Percentiles rank a stretch among this genome's conserved stretches.
Evolutionary conservation across 805 yeast species (phyloP).

Genomic region (Candida ficus): DNA sequence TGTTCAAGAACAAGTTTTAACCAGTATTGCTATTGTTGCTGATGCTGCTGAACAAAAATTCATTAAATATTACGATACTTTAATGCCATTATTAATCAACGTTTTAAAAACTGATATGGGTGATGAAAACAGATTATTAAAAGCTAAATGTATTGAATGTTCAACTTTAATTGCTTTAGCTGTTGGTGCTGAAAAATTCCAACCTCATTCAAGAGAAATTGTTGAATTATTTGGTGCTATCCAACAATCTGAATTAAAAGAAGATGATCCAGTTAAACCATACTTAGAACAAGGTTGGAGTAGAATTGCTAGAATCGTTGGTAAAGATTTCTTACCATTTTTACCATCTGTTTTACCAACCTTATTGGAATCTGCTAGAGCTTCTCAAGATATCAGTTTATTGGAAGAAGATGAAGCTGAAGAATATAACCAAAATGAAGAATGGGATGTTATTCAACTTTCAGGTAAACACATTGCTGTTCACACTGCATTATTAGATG

Average conservation of each 20-base stretch:
- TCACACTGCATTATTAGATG: constrained; percentile 91
- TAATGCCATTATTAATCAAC: constrained; percentile 82
- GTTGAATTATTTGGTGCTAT: constrained; percentile 66
- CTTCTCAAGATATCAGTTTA: constrained; percentile 82
- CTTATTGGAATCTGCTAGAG: constrained; percentile 78
- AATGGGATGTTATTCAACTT: constrained; percentile 90
- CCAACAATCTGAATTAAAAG: constrained; percentile 53
- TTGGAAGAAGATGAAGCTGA: constrained; percentile 88
- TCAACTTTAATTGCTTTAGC: constrained; percentile 91
- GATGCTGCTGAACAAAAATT: constrained; percentile 91
- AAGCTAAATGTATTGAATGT: constrained; percentile 94
- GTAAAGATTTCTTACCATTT: constrained; percentile 79
- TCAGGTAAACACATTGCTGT: constrained; percentile 93
- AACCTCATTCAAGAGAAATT: constrained; percentile 67
- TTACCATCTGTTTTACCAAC: constrained; percentile 86
- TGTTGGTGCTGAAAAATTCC: constrained; percentile 87
- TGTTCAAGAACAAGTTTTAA: constrained; percentile 95
- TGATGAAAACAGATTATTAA: constrained; percentile 68
- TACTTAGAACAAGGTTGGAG: constrained; percentile 96
- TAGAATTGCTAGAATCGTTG: constrained; percentile 80
- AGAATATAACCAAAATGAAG: constrained; percentile 76
- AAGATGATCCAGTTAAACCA: constrained; percentile 82
- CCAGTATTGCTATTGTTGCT: constrained; percentile 95
- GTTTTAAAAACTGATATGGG: constrained; percentile 78
- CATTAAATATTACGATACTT: constrained; percentile 85